phyloP scores from a whole-genome alignment of 129 eudicot species.

The Tagetes erecta region DNA sequence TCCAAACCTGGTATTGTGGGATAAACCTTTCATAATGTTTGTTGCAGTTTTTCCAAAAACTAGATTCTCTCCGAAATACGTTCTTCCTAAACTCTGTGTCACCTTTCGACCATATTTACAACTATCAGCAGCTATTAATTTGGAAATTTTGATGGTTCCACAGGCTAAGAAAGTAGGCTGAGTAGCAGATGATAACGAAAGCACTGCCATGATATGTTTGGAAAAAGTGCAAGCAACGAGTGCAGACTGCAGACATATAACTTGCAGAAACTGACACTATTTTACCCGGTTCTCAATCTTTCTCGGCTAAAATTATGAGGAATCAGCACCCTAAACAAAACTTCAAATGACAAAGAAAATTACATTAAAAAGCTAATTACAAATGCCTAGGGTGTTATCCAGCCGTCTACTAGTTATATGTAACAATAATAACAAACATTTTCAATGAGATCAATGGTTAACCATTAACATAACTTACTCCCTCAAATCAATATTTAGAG shows the following conservation, averaged over 20 bases:
- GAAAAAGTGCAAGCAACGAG: slow-evolving; percentile 11
- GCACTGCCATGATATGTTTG: slow-evolving; percentile 43
- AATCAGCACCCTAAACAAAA: slow-evolving; percentile 16
- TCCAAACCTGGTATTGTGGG: slow-evolving; percentile 24
- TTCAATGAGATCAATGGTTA: slow-evolving; percentile 5
- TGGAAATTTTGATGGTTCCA: slow-evolving; percentile 36
- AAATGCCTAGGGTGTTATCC: slow-evolving; percentile 8
- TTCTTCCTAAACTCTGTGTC: slow-evolving; percentile 27
- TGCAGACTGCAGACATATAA: slow-evolving; percentile 32
- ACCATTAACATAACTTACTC: slow-evolving; percentile 5
- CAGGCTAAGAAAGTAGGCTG: slow-evolving; percentile 36
- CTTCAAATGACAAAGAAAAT: background rate
- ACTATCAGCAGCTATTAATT: slow-evolving; percentile 24
- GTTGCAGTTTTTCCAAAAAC: slow-evolving; percentile 28
- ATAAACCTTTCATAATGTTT: slow-evolving; percentile 24
- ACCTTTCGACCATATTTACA: slow-evolving; percentile 29
- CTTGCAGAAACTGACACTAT: slow-evolving; percentile 21
- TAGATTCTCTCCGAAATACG: slow-evolving; percentile 27
- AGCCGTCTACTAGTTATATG: slow-evolving; percentile 1
- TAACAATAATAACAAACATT: background rate
- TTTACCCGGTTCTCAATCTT: slow-evolving; percentile 23
- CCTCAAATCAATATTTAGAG: background rate
- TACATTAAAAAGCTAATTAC: slow-evolving; percentile 9
- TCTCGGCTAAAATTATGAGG: slow-evolving; percentile 23
- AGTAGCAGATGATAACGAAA: slow-evolving; percentile 35